A percentile compares a stretch with the other conserved stretches of the same genome.
These are phyloP conservation scores for Russula vinacea DNA, from an alignment of 768 basidiomycete species.

Conservation along the genomic window DNA sequence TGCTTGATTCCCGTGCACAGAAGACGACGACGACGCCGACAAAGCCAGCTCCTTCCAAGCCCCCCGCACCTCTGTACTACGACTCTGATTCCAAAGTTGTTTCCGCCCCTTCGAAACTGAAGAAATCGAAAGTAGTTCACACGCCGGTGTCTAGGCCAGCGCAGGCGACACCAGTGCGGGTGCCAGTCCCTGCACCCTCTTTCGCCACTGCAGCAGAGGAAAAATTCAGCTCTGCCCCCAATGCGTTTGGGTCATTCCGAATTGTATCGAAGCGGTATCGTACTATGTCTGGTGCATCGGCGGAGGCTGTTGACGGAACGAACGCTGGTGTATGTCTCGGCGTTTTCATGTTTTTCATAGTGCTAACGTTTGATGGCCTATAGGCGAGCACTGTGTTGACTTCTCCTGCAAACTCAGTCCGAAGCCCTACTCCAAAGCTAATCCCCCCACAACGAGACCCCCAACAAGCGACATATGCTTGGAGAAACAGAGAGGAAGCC, in stretches of 20 bases:
- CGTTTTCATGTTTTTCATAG: constrained; percentile 4
- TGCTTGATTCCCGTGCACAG: constrained; percentile 15
- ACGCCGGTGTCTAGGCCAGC: neutral
- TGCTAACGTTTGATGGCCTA: constrained; percentile 6
- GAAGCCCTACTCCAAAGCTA: constrained; percentile 55
- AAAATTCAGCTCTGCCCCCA: constrained; percentile 42
- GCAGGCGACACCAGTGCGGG: neutral
- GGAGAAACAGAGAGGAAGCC: constrained; percentile 65
- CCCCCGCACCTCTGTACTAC: constrained; percentile 12
- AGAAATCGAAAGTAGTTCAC: constrained; percentile 3
- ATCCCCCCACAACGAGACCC: constrained; percentile 66
- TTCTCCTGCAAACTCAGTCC: constrained; percentile 68
- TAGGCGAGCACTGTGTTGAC: constrained; percentile 71
- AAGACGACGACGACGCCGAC: constrained; percentile 3
- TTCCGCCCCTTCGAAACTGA: constrained; percentile 15
- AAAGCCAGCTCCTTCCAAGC: constrained; percentile 14
- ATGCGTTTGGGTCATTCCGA: constrained; percentile 61
- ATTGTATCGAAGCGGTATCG: constrained; percentile 60
- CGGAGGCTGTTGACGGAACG: constrained; percentile 77
- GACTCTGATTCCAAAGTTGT: constrained; percentile 25
- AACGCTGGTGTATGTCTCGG: constrained; percentile 50
- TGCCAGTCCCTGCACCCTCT: constrained; percentile 3
- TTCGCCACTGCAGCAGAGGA: constrained; percentile 8
- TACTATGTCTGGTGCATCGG: constrained; percentile 68
- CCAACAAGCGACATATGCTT: constrained; percentile 58